Percentiles rank a stretch among this genome's conserved stretches.
phyloP scores from a whole-genome alignment of 176 grass and related monocot genomes.

The Lolium perenne region DNA sequence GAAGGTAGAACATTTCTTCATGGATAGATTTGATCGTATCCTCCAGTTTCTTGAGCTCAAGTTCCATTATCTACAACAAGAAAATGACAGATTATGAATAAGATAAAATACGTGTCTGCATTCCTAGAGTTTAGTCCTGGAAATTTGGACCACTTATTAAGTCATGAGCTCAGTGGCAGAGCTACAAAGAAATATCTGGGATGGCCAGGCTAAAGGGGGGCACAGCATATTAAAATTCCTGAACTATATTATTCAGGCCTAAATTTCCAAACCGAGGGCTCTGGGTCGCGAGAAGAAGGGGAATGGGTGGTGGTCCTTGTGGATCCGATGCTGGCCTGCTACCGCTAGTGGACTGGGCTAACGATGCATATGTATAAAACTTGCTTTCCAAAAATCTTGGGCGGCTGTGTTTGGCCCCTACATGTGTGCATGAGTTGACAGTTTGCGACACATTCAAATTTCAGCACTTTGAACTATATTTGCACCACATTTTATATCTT shows the following conservation, averaged over 20 bases:
- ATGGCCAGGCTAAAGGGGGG: no score
- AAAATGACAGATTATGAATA: slow-evolving; percentile 1
- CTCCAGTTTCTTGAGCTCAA: slow-evolving; percentile 87
- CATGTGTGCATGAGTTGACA: not conserved
- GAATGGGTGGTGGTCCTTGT: not conserved
- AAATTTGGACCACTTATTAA: no score
- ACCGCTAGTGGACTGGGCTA: not conserved
- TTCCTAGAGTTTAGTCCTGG: not conserved
- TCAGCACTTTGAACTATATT: not conserved
- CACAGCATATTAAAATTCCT: no score
- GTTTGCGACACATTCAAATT: not conserved
- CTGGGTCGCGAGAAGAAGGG: not conserved
- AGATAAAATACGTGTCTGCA: not conserved
- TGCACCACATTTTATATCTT: not conserved
- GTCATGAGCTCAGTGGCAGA: no score
- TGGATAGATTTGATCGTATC: slow-evolving; percentile 85
- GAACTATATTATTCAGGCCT: not conserved
- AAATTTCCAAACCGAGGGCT: not conserved
- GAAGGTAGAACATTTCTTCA: slow-evolving; percentile 93
- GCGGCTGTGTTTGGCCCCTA: not conserved
- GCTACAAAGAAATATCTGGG: no score
- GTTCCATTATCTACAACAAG: slow-evolving; percentile 71
- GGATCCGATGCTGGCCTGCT: not conserved
- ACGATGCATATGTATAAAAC: not conserved
- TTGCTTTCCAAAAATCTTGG: not conserved